These are phyloP conservation scores for Erigeron canadensis DNA, from an alignment of 129 eudicot genomes.

Conservation along the genomic window DNA sequence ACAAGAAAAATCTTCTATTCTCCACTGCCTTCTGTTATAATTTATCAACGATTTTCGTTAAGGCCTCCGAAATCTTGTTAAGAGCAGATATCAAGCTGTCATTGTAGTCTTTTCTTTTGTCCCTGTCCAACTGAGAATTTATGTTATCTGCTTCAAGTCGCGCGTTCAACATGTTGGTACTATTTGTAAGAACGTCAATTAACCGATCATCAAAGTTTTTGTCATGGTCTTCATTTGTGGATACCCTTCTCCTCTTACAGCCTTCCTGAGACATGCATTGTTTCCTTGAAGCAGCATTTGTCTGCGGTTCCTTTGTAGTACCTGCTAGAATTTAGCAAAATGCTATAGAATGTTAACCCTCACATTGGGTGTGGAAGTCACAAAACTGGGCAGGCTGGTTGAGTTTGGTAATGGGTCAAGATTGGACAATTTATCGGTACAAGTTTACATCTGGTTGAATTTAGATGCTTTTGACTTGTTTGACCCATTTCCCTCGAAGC, in stretches of 20 bases:
- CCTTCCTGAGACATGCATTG: slow-evolving; percentile 42
- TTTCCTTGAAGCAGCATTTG: slow-evolving; percentile 39
- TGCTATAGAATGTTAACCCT: background rate
- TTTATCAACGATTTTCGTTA: slow-evolving; percentile 66
- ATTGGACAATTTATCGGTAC: too few relatives aligned
- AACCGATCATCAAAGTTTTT: slow-evolving; percentile 37
- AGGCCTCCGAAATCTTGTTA: slow-evolving; percentile 56
- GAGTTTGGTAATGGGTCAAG: too few relatives aligned
- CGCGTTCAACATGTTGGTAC: slow-evolving; percentile 39
- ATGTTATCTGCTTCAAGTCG: slow-evolving; percentile 57
- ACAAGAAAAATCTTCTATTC: background rate
- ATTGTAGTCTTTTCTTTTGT: slow-evolving; percentile 60
- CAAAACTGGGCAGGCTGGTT: too few relatives aligned
- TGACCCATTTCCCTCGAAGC: too few relatives aligned
- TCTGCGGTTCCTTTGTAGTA: slow-evolving; percentile 35
- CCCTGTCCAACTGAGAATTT: slow-evolving; percentile 50
- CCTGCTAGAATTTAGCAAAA: slow-evolving; percentile 26
- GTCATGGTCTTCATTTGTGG: slow-evolving; percentile 35
- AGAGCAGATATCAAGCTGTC: slow-evolving; percentile 57
- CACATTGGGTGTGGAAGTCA: too few relatives aligned
- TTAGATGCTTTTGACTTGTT: too few relatives aligned
- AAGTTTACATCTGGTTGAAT: too few relatives aligned
- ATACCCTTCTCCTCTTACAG: slow-evolving; percentile 54
- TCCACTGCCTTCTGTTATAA: slow-evolving; percentile 25
- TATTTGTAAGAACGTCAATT: slow-evolving; percentile 55